Evolutionary conservation across 2,329 filamentous ascomycete species (phyloP), one percentile per base, ranked within the genome.

Genomic region (Aspergillus alliaceus): DNA sequence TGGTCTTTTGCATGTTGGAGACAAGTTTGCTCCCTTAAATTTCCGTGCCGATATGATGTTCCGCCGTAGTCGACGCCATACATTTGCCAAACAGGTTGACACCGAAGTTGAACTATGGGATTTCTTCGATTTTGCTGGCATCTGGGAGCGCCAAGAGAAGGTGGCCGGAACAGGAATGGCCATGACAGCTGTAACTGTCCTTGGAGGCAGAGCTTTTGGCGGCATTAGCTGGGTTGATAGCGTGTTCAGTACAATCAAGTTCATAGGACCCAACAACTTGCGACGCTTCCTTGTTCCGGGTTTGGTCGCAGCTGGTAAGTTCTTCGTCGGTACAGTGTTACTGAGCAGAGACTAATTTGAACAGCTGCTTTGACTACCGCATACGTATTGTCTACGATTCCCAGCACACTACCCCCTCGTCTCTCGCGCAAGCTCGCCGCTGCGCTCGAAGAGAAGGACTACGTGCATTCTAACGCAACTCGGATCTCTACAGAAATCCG

Each of bases 11-110:
- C 93, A 99, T 72, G 85, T 98, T 6, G 93, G 93, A 56, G 87
- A 95, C 66, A 89, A 93, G 66, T 96, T 93, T 66, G 84, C 89
- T 22, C 89, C 93, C 65, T 85, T 97, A 46, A 90, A 86, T 64
- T 97, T 99, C 86, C 86, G 90, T 29, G 86, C 91, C 1, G 92
- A 97, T 66, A 86, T 93, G 70, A 98, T 99, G 95, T 99, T 98
- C 81, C 87, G 86, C 58, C 87, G 90, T 60, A 70, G 71, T 39
- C 89, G 89, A 68, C 85, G 87, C 58, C 91, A 99, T 72, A 85
- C 86, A 2, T 79, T 96, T 39, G 92, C 91, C 6, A 86, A 91
- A 62, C 88, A 96, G 69, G 87, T 98, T 15, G 87, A 97, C 59
- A 87, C 96, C 20, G 86, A 95, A 53, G 90, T 95, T 4, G 93